A percentile compares a stretch with the other conserved stretches of the same genome.
These are phyloP conservation scores for Hemisphaericaspora subhashii DNA, from an alignment of 1,139 yeast genomes.

Conservation along the genomic window DNA sequence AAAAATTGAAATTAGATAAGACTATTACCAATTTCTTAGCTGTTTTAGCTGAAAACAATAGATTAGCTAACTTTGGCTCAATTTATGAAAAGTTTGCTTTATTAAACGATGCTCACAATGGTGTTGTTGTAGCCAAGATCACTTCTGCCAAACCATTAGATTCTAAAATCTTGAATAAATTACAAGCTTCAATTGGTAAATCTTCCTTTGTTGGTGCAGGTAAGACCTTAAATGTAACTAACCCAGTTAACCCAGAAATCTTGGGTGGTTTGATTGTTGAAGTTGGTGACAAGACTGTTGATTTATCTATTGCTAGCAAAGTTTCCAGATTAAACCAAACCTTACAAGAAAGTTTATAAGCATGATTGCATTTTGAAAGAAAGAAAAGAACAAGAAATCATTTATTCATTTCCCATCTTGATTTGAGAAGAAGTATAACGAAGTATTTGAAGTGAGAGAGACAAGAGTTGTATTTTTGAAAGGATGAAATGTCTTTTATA, in stretches of 20 bases:
- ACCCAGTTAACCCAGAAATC: conserved; percentile 84
- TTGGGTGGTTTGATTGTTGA: conserved; percentile 96
- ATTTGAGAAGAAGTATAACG: neutral
- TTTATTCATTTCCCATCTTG: conserved; percentile 1
- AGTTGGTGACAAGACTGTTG: conserved; percentile 96
- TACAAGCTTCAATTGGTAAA: conserved; percentile 75
- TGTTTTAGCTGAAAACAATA: conserved; percentile 93
- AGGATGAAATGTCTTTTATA: no score
- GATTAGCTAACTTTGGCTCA: conserved; percentile 67
- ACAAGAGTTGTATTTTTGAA: neutral
- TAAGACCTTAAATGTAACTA: conserved; percentile 80
- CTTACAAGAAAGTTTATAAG: conserved; percentile 77
- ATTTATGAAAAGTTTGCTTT: conserved; percentile 72
- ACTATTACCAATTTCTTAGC: conserved; percentile 77
- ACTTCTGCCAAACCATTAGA: conserved; percentile 89
- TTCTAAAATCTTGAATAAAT: conserved; percentile 72
- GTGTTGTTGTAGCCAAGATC: conserved; percentile 90
- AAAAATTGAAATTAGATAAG: conserved; percentile 64
- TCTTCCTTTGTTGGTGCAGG: conserved; percentile 83
- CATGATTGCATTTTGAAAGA: no score
- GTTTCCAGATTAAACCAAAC: conserved; percentile 87
- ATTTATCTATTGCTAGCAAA: conserved; percentile 82
- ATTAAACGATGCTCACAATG: conserved; percentile 86
- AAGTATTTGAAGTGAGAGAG: neutral
- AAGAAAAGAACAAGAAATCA: neutral